Evolutionary conservation across 2,329 filamentous ascomycete genomes (phyloP).

Genomic region (Incumbomyces delicatus): DNA sequence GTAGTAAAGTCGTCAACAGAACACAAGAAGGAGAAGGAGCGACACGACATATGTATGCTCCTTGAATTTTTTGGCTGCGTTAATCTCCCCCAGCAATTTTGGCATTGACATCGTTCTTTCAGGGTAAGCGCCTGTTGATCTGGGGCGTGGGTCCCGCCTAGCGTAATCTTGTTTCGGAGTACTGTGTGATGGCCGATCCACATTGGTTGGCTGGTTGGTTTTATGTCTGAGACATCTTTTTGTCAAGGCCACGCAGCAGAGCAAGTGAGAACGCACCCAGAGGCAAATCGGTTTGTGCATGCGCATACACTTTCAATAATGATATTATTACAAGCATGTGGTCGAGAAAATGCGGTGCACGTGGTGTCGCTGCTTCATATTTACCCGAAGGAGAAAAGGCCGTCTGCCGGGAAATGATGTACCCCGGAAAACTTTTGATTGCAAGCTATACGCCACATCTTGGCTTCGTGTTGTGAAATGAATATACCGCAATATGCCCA

Average conservation of each 20-base stretch:
- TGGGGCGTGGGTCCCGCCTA: neutral
- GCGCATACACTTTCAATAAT: too few species aligned
- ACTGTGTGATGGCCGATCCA: neutral
- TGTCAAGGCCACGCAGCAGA: neutral
- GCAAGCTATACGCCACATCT: too few species aligned
- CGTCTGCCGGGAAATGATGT: too few species aligned
- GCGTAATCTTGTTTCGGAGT: neutral
- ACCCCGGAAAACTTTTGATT: too few species aligned
- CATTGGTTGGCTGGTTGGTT: neutral
- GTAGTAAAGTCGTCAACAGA: slow-evolving; percentile 2
- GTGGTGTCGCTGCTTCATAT: too few species aligned
- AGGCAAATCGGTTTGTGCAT: too few species aligned
- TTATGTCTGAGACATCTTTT: neutral
- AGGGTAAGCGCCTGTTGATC: neutral
- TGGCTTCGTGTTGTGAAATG: too few species aligned
- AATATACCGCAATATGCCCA: too few species aligned
- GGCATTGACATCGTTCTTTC: neutral
- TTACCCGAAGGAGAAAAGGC: too few species aligned
- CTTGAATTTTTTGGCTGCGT: neutral
- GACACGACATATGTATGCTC: neutral
- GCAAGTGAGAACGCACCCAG: too few species aligned
- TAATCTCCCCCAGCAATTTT: slow-evolving; percentile 11
- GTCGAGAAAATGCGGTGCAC: too few species aligned
- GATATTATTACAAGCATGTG: too few species aligned
- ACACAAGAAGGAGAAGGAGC: neutral